phyloP scores from a whole-genome alignment of 768 basidiomycete genomes.

The Tylopilus plumbeoviolaceoides region DNA sequence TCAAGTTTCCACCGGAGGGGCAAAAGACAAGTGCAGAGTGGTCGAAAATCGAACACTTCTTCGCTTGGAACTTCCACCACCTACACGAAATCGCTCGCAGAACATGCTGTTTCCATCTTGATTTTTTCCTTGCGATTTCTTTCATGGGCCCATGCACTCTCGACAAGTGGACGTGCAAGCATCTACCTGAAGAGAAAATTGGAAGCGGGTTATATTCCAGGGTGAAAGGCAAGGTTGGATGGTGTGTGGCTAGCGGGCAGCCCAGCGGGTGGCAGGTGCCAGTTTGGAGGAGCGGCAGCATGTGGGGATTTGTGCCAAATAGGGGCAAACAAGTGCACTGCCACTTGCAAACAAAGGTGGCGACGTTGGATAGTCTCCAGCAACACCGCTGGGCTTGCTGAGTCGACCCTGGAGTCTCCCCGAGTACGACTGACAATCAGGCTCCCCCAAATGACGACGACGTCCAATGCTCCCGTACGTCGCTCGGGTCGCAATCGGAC shows the following conservation, averaged over 20 bases:
- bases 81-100: conserved; percentile 10
- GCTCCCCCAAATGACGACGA: conserved; percentile 21
- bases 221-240: background rate
- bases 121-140: conserved; percentile 6
- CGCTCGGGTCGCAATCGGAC: conserved; percentile 25
- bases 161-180: background rate
- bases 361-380: conserved; percentile 19
- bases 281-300: conserved; percentile 22
- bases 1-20: conserved; percentile 21
- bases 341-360: conserved; percentile 33
- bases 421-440: conserved; percentile 21
- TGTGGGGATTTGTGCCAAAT: conserved; percentile 20
- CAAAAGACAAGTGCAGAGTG: conserved; percentile 17
- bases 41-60: conserved; percentile 28
- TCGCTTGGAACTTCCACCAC: conserved; percentile 34
- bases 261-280: conserved; percentile 21
- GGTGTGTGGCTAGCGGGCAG: conserved; percentile 15
- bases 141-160: background rate
- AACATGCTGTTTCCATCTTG: background rate
- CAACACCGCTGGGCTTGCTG: conserved; percentile 15
- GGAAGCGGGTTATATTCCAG: background rate
- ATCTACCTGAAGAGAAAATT: background rate
- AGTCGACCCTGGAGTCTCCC: conserved; percentile 19
- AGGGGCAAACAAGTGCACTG: conserved; percentile 25
- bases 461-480: conserved; percentile 13